These are phyloP conservation scores for Staphylotrichum tortipilum DNA, from an alignment of 495 filamentous ascomycete genomes.

Conservation along the genomic window DNA sequence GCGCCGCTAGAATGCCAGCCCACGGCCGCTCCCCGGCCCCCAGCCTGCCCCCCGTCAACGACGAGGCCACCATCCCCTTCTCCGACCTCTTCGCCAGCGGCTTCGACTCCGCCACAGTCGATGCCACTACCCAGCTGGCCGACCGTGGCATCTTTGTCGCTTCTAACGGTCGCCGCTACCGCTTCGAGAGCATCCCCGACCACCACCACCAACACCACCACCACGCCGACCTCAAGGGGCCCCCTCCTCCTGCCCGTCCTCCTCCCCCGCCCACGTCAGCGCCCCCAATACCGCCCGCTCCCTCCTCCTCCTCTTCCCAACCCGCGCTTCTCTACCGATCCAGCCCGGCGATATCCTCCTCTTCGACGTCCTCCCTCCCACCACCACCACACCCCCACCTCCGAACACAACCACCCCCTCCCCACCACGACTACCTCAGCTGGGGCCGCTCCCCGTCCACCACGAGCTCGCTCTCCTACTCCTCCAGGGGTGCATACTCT, in stretches of 20 bases:
- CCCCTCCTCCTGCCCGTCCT: no score
- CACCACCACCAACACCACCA: no score
- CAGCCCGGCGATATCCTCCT: background rate
- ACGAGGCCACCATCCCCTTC: conserved; percentile 22
- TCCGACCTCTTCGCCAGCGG: conserved; percentile 24
- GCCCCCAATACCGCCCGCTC: no score
- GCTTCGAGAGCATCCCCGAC: conserved; percentile 22
- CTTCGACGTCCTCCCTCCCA: background rate
- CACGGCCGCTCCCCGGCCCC: conserved; percentile 16
- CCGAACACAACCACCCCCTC: no score
- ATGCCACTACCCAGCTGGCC: conserved; percentile 23
- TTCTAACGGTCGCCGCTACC: conserved; percentile 24
- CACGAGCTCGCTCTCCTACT: conserved; percentile 12
- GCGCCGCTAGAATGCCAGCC: conserved; percentile 24
- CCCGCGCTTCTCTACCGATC: background rate
- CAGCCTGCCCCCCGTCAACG: conserved; percentile 20
- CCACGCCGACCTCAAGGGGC: no score
- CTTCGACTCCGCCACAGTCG: conserved; percentile 24
- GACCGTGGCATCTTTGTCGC: conserved; percentile 24
- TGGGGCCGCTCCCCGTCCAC: conserved; percentile 19
- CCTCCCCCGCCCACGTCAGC: no score
- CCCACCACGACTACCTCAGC: no score
- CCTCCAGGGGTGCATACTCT: conserved; percentile 8
- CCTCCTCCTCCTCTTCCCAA: conserved; percentile 1
- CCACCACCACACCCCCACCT: background rate